Percentiles rank a stretch among this genome's conserved stretches.
phyloP scores from a whole-genome alignment of 768 basidiomycete species.

The Cystofilobasidium capitatum region DNA sequence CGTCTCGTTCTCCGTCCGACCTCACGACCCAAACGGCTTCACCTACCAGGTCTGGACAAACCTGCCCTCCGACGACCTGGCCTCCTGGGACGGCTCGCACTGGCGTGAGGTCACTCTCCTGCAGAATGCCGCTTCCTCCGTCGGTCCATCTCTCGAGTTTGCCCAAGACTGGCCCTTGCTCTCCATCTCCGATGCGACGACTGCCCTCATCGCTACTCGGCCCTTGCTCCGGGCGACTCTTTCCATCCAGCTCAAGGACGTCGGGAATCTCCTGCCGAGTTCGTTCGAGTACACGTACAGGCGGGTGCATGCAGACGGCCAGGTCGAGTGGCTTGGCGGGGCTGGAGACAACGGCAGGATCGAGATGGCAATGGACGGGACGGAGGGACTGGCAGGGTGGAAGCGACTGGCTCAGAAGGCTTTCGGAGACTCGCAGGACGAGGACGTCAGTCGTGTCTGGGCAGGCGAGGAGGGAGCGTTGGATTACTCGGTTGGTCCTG shows the following conservation, averaged over 20 bases:
- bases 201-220: not conserved
- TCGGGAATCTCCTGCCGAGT: not conserved
- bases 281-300: constrained; percentile 9
- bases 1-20: not conserved
- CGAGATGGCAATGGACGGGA: not conserved
- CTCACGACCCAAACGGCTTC: not conserved
- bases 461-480: not conserved
- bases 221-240: not conserved
- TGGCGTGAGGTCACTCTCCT: not conserved
- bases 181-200: not conserved
- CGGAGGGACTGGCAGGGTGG: not conserved
- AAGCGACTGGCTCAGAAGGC: not conserved
- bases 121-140: not conserved
- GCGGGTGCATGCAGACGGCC: not conserved
- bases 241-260: not conserved
- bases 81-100: not conserved
- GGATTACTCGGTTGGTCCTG: not conserved
- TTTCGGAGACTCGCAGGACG: not conserved
- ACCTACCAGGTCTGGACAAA: constrained; percentile 6
- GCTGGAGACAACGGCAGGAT: not conserved
- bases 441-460: not conserved
- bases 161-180: not conserved
- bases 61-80: not conserved
- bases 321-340: constrained; percentile 4
- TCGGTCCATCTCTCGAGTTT: too few relatives aligned